Evolutionary conservation across 768 basidiomycete genomes (phyloP), one percentile per base, ranked within the genome.

Genomic region (Lyophyllum atratum): DNA sequence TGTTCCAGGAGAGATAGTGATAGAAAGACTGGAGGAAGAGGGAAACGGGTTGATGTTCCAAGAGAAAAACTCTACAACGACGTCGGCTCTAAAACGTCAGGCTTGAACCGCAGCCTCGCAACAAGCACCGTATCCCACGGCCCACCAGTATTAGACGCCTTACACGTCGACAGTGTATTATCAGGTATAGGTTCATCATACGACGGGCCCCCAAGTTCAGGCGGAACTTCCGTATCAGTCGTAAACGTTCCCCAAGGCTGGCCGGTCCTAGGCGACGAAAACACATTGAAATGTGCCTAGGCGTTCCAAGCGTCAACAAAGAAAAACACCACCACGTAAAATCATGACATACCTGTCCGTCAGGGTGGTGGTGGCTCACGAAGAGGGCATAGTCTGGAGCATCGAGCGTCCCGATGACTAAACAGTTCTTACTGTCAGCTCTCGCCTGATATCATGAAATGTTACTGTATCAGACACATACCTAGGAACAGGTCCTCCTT

Each of bases 221-320:
- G 70, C 10, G 74, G 65, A 9, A 76, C 64, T 14, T 81, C 76
- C 0, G 76, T 79, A 67, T 87, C 81, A 48, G 82, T 80, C 2
- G 84, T 83, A 68, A 90, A 92, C 15, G 79, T 78, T 7, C 92
- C 92, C 92, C 92, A 94, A 1, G 85, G 81, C 43, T 84, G 79
- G 3, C 85, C 85, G 28, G 66, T 64, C 55, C 71, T 77, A 2
- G 80, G 72, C 1, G 79, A 71, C 3, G 81, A 72, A 65, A 83
- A 86, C 12, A 90, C 85, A 56, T 89, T 88, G 74, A 93, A 92
- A 66, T 87, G 83, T 5, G 78, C 82, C 79, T 87, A 33, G 14
- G 33, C 3, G 63, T 21, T 40, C 3, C 48, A 24, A 53, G 45
- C 24, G 1, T 33, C 39, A 44, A 54, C 6, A 52, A 34, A 21